Evolutionary conservation across 2,329 filamentous ascomycete species (phyloP), one percentile per base, ranked within the genome.

Genomic region (Dendrostoma leiphaemia): DNA sequence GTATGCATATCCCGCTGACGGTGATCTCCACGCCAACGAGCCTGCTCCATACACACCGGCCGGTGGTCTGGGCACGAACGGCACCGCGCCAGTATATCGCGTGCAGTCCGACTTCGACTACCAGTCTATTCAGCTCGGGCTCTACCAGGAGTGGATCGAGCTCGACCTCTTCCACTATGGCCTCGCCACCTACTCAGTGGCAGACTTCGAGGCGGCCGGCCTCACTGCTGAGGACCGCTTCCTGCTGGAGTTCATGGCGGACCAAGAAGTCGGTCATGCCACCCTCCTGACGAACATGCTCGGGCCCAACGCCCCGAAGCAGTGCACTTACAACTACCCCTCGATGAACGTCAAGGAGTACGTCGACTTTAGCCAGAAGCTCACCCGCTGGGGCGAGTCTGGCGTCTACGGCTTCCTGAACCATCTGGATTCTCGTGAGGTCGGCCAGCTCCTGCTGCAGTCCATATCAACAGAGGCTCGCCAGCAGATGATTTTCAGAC

Each of bases 91-190:
- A 2, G 82, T 91, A 1, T 93, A 93, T 69, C 84, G 87, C 57
- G 85, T 89, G 0, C 79, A 90, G 63, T 90, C 86, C 59, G 90
- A 95, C 64, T 94, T 91, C 65, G 90, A 94, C 69, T 94, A 87
- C 66, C 80, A 93, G 67, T 91, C 88, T 0, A 78, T 94, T 28
- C 80, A 84, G 0, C 75, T 94, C 12, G 88, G 81, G 12, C 74
- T 93, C 0, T 92, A 93, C 66, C 87, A 91, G 63, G 90, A 94
- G 70, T 94, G 84, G 81, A 91, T 93, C 51, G 89, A 94, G 71
- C 77, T 94, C 1, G 90, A 94, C 65, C 78, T 91, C 13, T 94
- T 94, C 79, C 85, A 89, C 68, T 84, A 88, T 65, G 89, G 87
- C 13, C 78, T 94, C 3, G 83, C 81, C 0, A 81, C 76, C 0